Base-by-base conservation (phyloP, 1,139 yeast species). In the Yamadazyma membranifaciens region DNA sequence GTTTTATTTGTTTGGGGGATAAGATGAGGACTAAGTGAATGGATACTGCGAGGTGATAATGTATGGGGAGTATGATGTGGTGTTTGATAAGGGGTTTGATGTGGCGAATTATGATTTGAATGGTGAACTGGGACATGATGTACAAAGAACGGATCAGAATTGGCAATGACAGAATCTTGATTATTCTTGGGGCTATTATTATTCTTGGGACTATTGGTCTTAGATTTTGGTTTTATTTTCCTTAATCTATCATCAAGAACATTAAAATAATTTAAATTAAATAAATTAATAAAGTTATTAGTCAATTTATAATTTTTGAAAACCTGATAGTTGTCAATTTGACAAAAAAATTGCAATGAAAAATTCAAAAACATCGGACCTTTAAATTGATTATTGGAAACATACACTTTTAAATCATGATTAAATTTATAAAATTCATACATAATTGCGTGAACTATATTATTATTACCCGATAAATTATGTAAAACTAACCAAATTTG, bases 281-380 rank as follows among this genome's bases (percentile, higher is more conserved):
- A 46, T 16, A 45, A 20, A 16, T 41, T 40, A 17, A 50, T 36
- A 11, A 46, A 43, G 11, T 42, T 41, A 27, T 48, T 49, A 13
- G 54, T 49, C 22, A 47, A 33, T 24, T 45, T 45, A 28, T 49
- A 50, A 40, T 43, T 45, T 27, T 31, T 45, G 37, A 47, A 49
- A 6, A 49, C 38, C n/a, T 38, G 31, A 24, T 44, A 46, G 28
- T 49, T 50, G 34, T 50, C 53, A 31, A 49, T 49, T 9, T 33
- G 20, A 38, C 54, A 50, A 31, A 49, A 50, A 34, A 40, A 41
- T 20, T 37, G 30, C 36, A 50, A 44, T 2, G 50, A 43, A 26
- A 14, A 41, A 12, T 36, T 33, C n/a, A 50, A 37, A 37, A 49
- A 43, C 30, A 34, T 43, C 4, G 54, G 54, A 3, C 41, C 10